Evolutionary conservation across 192 early-diverging fungal genomes (phyloP), one percentile per base, ranked within the genome.

Genomic region (Coemansia sp.): DNA sequence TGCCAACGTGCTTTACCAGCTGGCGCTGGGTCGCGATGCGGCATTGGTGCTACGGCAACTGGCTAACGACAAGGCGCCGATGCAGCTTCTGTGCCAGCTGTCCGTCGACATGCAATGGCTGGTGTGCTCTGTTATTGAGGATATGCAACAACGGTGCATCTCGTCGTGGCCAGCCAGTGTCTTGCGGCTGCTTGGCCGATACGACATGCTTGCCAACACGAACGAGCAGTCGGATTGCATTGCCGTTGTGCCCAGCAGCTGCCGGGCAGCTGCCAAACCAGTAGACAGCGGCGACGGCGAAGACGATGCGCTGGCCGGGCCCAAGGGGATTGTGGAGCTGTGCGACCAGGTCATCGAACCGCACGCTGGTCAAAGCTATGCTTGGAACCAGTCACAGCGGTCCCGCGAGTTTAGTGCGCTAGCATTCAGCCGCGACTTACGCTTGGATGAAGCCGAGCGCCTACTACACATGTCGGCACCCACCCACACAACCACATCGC

Each of bases 351-450:
- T 50, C 9, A 1, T 64, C n/a, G 54, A 57, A 9, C 32, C 45
- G 19, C 32, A 34, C n/a, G 29, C 52, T 11, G 22, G 4, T 28
- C 27, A 11, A 45, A 17, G 26, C 48, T 30, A 22, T 19, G 22
- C 28, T 12, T 15, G 36, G 23, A 31, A 31, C 19, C 34, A 29
- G 28, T 55, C 66, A 11, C 36, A 29, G 8, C 31, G 52, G 29
- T 43, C 56, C 23, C 51, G 31, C 6, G 73, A 69, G 39, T 40
- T 70, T 22, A 42, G 54, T 20, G 21, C 7, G 9, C 26, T 55
- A 21, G 44, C 50, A 19, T 75, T 75, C n/a, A 53, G 49, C 9
- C 42, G 58, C 27, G 72, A 75, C 25, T 52, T 75, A 40, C 66
- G 72, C 12, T 21, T 69, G 15, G 66, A 75, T 10, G 72, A 75